Evolutionary conservation across 805 yeast species (phyloP).

Genomic region (Blastobotrys attinorum): DNA sequence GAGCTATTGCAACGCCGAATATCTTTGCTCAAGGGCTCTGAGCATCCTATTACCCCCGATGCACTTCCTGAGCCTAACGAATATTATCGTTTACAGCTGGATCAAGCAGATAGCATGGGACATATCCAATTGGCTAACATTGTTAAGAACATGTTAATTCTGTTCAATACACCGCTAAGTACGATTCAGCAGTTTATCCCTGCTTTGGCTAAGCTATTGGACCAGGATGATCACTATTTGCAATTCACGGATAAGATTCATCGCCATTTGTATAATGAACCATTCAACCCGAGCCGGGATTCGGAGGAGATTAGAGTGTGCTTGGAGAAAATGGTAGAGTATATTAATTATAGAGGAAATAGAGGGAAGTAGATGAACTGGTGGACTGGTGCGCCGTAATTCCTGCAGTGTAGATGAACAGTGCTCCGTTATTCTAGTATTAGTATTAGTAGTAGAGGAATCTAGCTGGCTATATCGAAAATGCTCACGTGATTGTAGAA

Average conservation of each 20-base stretch:
- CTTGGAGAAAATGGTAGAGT: neutral
- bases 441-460: too few relatives aligned
- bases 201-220: neutral
- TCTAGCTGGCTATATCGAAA: too few relatives aligned
- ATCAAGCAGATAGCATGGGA: neutral
- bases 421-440: too few relatives aligned
- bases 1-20: neutral
- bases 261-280: neutral
- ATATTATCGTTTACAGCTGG: neutral
- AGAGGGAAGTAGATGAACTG: too few relatives aligned
- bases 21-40: neutral
- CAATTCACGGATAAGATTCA: neutral
- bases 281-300: neutral
- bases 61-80: neutral
- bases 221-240: neutral
- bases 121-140: neutral
- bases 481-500: too few relatives aligned
- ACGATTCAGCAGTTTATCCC: neutral
- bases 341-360: neutral
- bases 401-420: too few relatives aligned
- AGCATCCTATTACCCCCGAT: neutral
- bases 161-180: neutral
- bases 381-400: too few relatives aligned
- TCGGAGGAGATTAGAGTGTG: neutral
- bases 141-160: constrained; percentile 1